Conservation (phyloP, 306 rosid species). For the Hippophae gyantsensis region DNA sequence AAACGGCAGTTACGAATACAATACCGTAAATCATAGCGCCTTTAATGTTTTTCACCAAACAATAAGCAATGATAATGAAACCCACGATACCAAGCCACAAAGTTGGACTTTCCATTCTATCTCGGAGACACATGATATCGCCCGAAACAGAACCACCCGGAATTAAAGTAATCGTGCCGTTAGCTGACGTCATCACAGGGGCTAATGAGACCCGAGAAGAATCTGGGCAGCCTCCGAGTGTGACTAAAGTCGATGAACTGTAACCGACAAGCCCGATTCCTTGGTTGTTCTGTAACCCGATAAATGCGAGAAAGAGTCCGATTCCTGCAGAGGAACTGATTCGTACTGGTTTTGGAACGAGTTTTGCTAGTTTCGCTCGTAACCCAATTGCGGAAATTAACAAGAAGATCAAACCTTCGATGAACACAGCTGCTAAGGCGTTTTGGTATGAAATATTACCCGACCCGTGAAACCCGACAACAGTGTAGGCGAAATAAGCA, state of each 20-base stretch:
- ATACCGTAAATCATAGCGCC: constrained; percentile 98
- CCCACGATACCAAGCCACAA: constrained; percentile 87
- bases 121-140: constrained; percentile 38
- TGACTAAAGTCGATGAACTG: constrained; percentile 57
- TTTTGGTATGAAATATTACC: constrained; percentile 64
- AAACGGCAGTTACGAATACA: constrained; percentile 67
- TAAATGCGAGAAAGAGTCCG: constrained; percentile 85
- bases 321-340: constrained; percentile 96
- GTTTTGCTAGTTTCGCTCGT: constrained; percentile 69
- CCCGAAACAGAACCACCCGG: constrained; percentile 57
- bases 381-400: constrained; percentile 61
- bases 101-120: constrained; percentile 87
- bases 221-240: constrained; percentile 68
- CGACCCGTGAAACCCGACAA: constrained; percentile 93
- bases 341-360: constrained; percentile 81
- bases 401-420: constrained; percentile 68
- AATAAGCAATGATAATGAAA: constrained; percentile 65
- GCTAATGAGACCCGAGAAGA: constrained; percentile 51
- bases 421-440: constrained; percentile 80
- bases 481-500: constrained; percentile 96
- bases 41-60: constrained; percentile 61
- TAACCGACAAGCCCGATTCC: constrained; percentile 81
- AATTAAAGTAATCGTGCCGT: constrained; percentile 54
- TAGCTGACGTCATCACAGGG: constrained; percentile 43
- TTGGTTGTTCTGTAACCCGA: constrained; percentile 74